Evolutionary conservation across 2,329 filamentous ascomycete genomes (phyloP).

Genomic region (Graphilbum ipis-grandicollis): DNA sequence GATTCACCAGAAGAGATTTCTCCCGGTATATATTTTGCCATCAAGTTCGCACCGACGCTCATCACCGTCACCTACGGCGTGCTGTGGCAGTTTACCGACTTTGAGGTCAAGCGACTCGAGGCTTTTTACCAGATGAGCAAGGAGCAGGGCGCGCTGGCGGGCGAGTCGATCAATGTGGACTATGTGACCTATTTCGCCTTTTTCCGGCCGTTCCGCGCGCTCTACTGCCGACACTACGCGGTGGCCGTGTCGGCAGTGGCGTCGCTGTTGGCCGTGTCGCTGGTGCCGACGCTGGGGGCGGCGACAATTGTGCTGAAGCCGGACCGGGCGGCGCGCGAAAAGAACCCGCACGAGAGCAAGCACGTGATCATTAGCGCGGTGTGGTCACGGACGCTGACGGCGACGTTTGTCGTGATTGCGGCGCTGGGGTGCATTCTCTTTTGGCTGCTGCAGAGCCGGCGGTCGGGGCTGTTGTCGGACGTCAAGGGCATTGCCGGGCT

Average conservation of each 20-base stretch:
- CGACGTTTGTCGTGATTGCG: constrained; percentile 38
- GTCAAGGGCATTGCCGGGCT: constrained; percentile 58
- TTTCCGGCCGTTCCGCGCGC: constrained; percentile 43
- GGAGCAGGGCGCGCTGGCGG: constrained; percentile 40
- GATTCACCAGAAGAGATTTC: constrained; percentile 29
- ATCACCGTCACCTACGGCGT: constrained; percentile 45
- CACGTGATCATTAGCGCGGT: constrained; percentile 34
- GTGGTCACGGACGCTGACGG: constrained; percentile 46
- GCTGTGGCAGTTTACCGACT: constrained; percentile 48
- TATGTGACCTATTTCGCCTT: constrained; percentile 54
- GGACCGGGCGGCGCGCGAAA: constrained; percentile 24
- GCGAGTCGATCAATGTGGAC: constrained; percentile 54
- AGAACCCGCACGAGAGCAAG: constrained; percentile 27
- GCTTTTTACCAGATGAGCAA: constrained; percentile 49
- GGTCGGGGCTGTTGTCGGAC: constrained; percentile 48
- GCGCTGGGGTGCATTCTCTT: constrained; percentile 39
- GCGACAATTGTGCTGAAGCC: constrained; percentile 42
- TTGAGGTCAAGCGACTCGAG: constrained; percentile 49
- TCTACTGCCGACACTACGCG: constrained; percentile 47
- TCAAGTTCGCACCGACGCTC: constrained; percentile 47
- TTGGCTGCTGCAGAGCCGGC: constrained; percentile 41
- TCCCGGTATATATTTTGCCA: constrained; percentile 35
- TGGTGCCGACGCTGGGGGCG: constrained; percentile 52
- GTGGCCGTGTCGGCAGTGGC: constrained; percentile 49
- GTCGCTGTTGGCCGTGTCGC: constrained; percentile 46